Evolutionary conservation across 1,284 basidiomycete species (phyloP).

Genomic region (Pseudozyma thailandica): DNA sequence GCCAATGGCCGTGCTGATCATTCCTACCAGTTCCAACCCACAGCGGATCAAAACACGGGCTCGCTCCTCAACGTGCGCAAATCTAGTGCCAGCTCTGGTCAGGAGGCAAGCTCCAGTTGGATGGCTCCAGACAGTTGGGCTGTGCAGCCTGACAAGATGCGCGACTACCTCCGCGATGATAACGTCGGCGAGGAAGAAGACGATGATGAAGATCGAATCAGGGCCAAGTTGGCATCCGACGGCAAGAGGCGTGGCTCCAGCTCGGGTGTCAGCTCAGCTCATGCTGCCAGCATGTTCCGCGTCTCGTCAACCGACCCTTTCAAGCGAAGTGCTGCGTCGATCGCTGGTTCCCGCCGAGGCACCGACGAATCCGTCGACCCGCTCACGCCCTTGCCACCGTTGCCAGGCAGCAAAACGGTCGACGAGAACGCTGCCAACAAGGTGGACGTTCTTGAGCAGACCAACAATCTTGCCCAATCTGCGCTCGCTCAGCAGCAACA

Average conservation of each 20-base stretch:
- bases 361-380: constrained; percentile 51
- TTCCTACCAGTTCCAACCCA: constrained; percentile 49
- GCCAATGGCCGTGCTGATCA: constrained; percentile 37
- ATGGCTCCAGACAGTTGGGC: constrained; percentile 67
- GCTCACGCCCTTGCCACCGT: constrained; percentile 22
- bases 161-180: constrained; percentile 51
- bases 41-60: constrained; percentile 9
- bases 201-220: constrained; percentile 39
- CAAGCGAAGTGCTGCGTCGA: constrained; percentile 24
- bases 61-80: constrained; percentile 43
- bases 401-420: constrained; percentile 24
- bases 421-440: constrained; percentile 28
- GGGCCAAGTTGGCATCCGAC: constrained; percentile 21
- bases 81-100: constrained; percentile 52
- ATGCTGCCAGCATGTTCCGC: constrained; percentile 45
- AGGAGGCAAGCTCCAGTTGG: constrained; percentile 60
- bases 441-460: constrained; percentile 47
- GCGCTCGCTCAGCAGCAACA: constrained; percentile 29
- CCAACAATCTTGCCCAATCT: constrained; percentile 37
- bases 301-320: constrained; percentile 35
- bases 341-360: constrained; percentile 36
- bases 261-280: constrained; percentile 34
- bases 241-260: constrained; percentile 33
- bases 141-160: constrained; percentile 57
- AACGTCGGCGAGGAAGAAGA: constrained; percentile 56